Evolutionary conservation across 768 basidiomycete genomes (phyloP).

Genomic region (Sistotremastrum niveocremeum): DNA sequence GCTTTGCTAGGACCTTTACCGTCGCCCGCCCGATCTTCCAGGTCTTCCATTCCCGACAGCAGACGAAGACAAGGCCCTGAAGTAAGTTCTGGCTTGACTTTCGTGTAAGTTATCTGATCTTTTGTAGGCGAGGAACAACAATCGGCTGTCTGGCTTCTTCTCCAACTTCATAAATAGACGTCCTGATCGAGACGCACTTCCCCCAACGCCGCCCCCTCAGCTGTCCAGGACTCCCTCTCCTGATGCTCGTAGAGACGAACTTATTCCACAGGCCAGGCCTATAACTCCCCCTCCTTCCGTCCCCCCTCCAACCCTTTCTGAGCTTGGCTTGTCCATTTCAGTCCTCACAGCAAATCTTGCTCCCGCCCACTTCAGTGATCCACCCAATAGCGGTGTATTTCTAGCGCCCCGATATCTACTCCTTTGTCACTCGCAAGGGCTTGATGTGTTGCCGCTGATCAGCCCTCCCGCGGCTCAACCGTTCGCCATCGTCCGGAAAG

Average conservation of each 20-base stretch:
- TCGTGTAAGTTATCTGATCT: no score
- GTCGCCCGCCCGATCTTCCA: no score
- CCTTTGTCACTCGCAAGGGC: conserved; percentile 73
- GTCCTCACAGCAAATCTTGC: conserved; percentile 54
- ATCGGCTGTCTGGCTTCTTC: conserved; percentile 77
- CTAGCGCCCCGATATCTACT: conserved; percentile 70
- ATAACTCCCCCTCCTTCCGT: conserved; percentile 59
- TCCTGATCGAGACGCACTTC: conserved; percentile 31
- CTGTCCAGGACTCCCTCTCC: conserved; percentile 36
- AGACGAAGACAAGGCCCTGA: no score
- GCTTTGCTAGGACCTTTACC: no score
- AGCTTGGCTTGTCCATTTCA: conserved; percentile 62
- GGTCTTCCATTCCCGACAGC: no score
- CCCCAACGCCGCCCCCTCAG: conserved; percentile 3
- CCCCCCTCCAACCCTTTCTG: conserved; percentile 55
- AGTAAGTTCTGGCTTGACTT: no score
- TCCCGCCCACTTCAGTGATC: conserved; percentile 64
- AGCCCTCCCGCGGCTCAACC: conserved; percentile 66
- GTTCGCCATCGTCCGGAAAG: conserved; percentile 70
- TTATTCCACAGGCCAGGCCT: conserved; percentile 23
- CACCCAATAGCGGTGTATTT: conserved; percentile 69
- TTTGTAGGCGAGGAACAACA: conserved; percentile 11
- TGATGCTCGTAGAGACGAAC: conserved; percentile 13
- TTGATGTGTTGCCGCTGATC: conserved; percentile 70
- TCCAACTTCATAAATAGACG: conserved; percentile 58